phyloP scores from a whole-genome alignment of 305 asterid genomes.

The Rubia peregrina region DNA sequence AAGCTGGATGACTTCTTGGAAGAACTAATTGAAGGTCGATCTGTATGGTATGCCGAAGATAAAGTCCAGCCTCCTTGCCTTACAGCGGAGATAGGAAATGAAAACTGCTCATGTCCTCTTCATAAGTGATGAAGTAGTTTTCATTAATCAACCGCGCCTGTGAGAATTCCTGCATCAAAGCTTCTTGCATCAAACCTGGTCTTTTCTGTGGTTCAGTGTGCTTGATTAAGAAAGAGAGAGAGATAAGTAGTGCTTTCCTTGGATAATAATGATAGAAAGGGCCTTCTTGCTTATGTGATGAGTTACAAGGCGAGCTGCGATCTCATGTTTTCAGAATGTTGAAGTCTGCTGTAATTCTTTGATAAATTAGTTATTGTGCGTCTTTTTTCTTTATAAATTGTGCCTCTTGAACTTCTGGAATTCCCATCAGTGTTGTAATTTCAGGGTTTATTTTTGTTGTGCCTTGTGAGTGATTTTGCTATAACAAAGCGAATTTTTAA shows the following conservation, averaged over 20 bases:
- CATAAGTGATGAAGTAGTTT: slow-evolving; percentile 35
- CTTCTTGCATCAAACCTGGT: neutral
- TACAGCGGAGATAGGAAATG: slow-evolving; percentile 54
- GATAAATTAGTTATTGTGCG: neutral
- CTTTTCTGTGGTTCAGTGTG: neutral
- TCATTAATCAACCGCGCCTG: neutral
- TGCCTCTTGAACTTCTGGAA: neutral
- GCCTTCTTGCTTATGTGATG: neutral
- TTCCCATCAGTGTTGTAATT: neutral
- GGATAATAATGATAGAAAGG: neutral
- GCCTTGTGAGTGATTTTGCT: neutral
- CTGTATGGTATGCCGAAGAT: slow-evolving; percentile 52
- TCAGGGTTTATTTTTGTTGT: neutral
- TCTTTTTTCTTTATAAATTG: neutral
- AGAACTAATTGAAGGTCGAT: slow-evolving; percentile 49
- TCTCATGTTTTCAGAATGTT: neutral
- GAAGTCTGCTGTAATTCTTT: slow-evolving; percentile 8
- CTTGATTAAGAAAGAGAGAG: neutral
- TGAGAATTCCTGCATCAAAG: neutral
- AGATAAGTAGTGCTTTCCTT: neutral
- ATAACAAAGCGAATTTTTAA: neutral
- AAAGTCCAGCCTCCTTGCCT: slow-evolving; percentile 61
- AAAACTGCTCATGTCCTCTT: slow-evolving; percentile 54
- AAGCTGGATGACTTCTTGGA: slow-evolving; percentile 66
- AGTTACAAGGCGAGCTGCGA: neutral